Conservation (phyloP, 2,329 filamentous ascomycete species). For the Cladosporium sp. region DNA sequence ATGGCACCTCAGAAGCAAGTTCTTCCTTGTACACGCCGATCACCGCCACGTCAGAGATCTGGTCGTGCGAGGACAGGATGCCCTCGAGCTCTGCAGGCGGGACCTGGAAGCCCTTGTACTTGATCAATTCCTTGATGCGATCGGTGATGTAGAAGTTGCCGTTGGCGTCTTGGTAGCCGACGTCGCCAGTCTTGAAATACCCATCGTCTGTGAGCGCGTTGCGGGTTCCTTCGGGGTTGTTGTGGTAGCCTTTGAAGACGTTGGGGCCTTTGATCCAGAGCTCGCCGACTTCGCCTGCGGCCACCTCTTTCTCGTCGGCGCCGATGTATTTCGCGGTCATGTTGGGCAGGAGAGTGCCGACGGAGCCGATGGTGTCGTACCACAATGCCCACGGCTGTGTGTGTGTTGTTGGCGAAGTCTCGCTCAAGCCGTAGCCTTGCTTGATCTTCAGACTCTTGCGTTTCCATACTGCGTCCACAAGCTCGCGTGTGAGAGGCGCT, state of each 20-base stretch:
- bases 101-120: conserved; percentile 55
- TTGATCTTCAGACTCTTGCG: conserved; percentile 79
- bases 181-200: conserved; percentile 89
- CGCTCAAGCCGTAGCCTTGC: conserved; percentile 88
- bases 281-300: conserved; percentile 59
- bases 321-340: conserved; percentile 80
- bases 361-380: conserved; percentile 72
- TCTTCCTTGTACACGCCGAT: conserved; percentile 48
- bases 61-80: conserved; percentile 43
- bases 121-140: conserved; percentile 69
- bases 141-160: conserved; percentile 91
- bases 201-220: conserved; percentile 74
- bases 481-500: conserved; percentile 77
- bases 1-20: conserved; percentile 48
- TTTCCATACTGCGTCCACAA: conserved; percentile 73
- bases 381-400: conserved; percentile 72
- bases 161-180: conserved; percentile 73
- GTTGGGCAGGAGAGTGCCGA: conserved; percentile 76
- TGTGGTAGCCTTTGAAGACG: conserved; percentile 75
- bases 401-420: conserved; percentile 79
- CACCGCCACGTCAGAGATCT: conserved; percentile 47
- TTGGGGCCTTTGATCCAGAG: conserved; percentile 76
- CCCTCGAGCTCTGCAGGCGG: conserved; percentile 51
- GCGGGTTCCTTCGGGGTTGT: conserved; percentile 68
- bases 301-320: conserved; percentile 58